Conservation (phyloP, 2,329 filamentous ascomycete species). For the Onygena corvina region DNA sequence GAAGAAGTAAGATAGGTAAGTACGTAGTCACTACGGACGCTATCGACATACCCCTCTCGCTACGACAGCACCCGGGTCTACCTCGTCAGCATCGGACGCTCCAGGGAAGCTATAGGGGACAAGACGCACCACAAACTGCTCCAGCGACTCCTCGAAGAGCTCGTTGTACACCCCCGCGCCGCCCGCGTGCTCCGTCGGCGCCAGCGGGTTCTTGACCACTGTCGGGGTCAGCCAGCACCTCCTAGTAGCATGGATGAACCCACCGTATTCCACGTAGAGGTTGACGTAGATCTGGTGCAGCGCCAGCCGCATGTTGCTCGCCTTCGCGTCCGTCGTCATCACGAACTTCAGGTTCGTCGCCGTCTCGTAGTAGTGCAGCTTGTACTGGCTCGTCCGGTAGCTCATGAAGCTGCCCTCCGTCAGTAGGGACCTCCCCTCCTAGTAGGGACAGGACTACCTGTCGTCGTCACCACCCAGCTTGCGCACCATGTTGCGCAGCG, state of each 20-base stretch:
- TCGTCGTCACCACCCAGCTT: slow-evolving; percentile 91
- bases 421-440: neutral
- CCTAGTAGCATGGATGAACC: slow-evolving; percentile 9
- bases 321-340: slow-evolving; percentile 83
- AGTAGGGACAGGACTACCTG: slow-evolving; percentile 40
- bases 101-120: neutral
- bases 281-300: slow-evolving; percentile 98
- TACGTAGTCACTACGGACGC: neutral
- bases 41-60: neutral
- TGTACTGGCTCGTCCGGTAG: slow-evolving; percentile 89
- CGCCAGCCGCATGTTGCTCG: slow-evolving; percentile 82
- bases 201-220: slow-evolving; percentile 54
- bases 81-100: neutral
- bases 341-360: slow-evolving; percentile 92
- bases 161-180: slow-evolving; percentile 54
- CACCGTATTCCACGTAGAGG: slow-evolving; percentile 90
- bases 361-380: slow-evolving; percentile 98
- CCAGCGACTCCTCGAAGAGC: slow-evolving; percentile 48
- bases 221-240: slow-evolving; percentile 3
- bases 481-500: slow-evolving; percentile 87
- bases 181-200: slow-evolving; percentile 48
- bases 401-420: slow-evolving; percentile 81
- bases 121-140: slow-evolving; percentile 39
- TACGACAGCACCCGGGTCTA: slow-evolving; percentile 14
- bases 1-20: neutral